Conservation (phyloP, 495 filamentous ascomycete genomes). For the Tuber microsphaerosporum region DNA sequence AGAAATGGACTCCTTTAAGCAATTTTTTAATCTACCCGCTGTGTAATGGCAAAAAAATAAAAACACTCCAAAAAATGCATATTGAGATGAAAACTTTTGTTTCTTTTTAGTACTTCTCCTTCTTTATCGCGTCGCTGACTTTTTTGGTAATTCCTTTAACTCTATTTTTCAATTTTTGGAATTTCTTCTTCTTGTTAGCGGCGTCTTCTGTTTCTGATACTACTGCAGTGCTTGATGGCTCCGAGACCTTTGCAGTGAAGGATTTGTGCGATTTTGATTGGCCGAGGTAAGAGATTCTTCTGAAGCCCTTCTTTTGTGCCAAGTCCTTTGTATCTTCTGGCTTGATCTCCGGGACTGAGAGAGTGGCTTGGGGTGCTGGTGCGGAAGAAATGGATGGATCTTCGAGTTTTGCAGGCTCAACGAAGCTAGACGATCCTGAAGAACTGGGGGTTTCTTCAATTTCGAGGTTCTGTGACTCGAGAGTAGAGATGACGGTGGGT, state of each 20-base stretch:
- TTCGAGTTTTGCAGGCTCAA: conserved; percentile 2
- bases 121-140: conserved; percentile 30
- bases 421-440: not conserved
- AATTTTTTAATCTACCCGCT: not conserved
- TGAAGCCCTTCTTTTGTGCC: not conserved
- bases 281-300: conserved; percentile 1
- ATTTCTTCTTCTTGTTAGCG: conserved; percentile 31
- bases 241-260: not conserved
- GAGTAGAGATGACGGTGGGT: not conserved
- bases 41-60: conserved; percentile 17
- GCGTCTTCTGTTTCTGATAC: conserved; percentile 8
- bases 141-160: conserved; percentile 34
- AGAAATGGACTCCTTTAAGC: conserved; percentile 13
- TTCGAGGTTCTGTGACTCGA: not conserved
- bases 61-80: conserved; percentile 18
- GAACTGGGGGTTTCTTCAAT: not conserved
- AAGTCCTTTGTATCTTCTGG: not conserved
- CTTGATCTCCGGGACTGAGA: not conserved
- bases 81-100: conserved; percentile 9
- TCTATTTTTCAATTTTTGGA: conserved; percentile 33
- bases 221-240: not conserved
- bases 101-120: conserved; percentile 9
- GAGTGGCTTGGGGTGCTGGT: not conserved
- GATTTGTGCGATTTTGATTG: not conserved
- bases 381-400: conserved; percentile 2